Evolutionary conservation across 1,284 basidiomycete species (phyloP), one percentile per base, ranked within the genome.

Genomic region (Melampsora americana): DNA sequence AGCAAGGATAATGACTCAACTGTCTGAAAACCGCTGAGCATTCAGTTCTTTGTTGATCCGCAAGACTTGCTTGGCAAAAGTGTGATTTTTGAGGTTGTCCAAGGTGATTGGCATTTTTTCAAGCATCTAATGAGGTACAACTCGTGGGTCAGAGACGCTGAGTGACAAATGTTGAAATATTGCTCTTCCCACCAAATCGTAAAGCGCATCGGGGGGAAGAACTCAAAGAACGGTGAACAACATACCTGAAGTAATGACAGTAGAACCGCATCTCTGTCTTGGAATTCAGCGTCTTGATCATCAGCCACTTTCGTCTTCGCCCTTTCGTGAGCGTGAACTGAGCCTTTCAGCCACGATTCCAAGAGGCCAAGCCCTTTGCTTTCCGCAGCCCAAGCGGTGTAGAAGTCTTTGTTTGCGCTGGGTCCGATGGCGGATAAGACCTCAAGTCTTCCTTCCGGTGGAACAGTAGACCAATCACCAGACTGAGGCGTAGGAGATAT

Each of bases 381-480:
- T 44, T 75, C 73, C 18, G 46, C n/a, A 9, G 53, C 73, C 73
- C 66, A 75, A 44, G 73, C 35, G 20, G 7, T 68, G 66, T 62
- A 75, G 35, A 75, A 75, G n/a, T 75, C 73, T 62, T 62, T 66
- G 42, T 64, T 50, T 28, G 59, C 66, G 35, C 30, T 46, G 18
- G 53, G 26, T 68, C 66, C 61, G 30, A 75, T 75, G 30, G 73
- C 66, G 48, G 65, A 60, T 14, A 75, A 35, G n/a, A 75, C 66
- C 62, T 75, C 73, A 7, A 68, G 44, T 44, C 73, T 61, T 20
- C 73, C 73, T 18, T 75, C 73, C 18, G 73, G 73, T 5, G 73
- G 73, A 4, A 75, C 59, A 35, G 66, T 75, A 48, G 73, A 75
- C 73, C 66, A 75, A 67, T 75, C 73, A 12, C 73, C 73, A 67